Conservation (phyloP, 805 yeast genomes). For the Nadsonia fulvescens region DNA sequence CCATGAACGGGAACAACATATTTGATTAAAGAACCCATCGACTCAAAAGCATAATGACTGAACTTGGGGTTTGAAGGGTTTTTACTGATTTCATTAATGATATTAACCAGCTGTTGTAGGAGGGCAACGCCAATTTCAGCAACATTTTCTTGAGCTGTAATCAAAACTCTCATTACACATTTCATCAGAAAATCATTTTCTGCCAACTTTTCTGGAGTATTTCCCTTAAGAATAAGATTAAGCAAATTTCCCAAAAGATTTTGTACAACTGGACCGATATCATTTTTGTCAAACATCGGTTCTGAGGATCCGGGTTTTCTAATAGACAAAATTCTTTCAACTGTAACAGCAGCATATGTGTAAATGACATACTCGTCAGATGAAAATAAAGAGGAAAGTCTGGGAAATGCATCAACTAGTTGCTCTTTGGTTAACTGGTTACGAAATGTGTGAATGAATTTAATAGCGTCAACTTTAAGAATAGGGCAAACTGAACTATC, state of each 20-base stretch:
- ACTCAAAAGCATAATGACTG: constrained; percentile 78
- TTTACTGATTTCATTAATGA: constrained; percentile 51
- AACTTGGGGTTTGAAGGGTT: constrained; percentile 95
- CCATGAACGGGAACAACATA: constrained; percentile 22
- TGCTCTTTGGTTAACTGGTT: constrained; percentile 84
- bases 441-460: constrained; percentile 75
- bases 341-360: constrained; percentile 84
- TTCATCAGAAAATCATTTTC: constrained; percentile 91
- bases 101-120: constrained; percentile 50
- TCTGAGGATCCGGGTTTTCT: constrained; percentile 15
- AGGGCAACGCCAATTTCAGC: constrained; percentile 17
- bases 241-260: constrained; percentile 51
- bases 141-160: constrained; percentile 28
- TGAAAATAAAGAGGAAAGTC: constrained; percentile 51
- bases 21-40: constrained; percentile 60
- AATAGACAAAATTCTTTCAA: constrained; percentile 67
- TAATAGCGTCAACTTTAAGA: constrained; percentile 79
- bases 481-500: constrained; percentile 44
- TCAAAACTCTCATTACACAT: constrained; percentile 66
- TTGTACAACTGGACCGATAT: constrained; percentile 41
- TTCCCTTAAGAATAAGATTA: constrained; percentile 31
- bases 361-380: constrained; percentile 63
- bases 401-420: constrained; percentile 59
- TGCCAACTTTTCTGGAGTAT: constrained; percentile 75
- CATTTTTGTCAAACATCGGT: constrained; percentile 53